phyloP scores from a whole-genome alignment of 805 yeast genomes.

The Starmerella scarabaei region DNA sequence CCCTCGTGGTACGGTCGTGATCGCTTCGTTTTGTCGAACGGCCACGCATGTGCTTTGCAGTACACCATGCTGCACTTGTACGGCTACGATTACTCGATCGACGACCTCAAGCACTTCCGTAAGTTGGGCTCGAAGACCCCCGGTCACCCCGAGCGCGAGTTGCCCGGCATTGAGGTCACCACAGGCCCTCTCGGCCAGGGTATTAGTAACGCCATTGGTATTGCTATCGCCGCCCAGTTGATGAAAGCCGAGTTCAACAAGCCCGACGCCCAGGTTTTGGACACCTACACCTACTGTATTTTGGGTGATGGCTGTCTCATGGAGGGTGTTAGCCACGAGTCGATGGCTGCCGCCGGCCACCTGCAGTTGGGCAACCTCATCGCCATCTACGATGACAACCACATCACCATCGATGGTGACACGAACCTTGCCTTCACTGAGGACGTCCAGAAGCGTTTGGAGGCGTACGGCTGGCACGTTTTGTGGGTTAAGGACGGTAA shows the following conservation, averaged over 20 bases:
- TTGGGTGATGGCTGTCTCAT: conserved; percentile 96
- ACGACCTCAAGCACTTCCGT: conserved; percentile 83
- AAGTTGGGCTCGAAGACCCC: conserved; percentile 85
- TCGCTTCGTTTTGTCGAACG: conserved; percentile 87
- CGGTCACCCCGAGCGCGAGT: conserved; percentile 91
- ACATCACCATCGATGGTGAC: conserved; percentile 90
- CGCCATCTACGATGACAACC: conserved; percentile 93
- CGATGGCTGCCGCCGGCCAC: conserved; percentile 92
- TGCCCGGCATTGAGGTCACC: conserved; percentile 91
- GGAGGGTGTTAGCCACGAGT: conserved; percentile 97
- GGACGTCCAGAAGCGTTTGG: conserved; percentile 71
- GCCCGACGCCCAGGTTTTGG: conserved; percentile 61
- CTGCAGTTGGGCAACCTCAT: conserved; percentile 84
- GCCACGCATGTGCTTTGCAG: conserved; percentile 87
- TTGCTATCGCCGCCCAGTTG: conserved; percentile 88
- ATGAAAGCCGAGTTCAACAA: conserved; percentile 88
- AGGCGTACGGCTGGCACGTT: conserved; percentile 91
- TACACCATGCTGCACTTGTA: conserved; percentile 74
- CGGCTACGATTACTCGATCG: conserved; percentile 70
- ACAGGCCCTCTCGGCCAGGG: conserved; percentile 99
- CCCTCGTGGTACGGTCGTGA: conserved; percentile 92
- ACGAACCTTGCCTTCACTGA: conserved; percentile 86
- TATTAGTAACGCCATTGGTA: conserved; percentile 88
- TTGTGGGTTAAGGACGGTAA: conserved; percentile 68
- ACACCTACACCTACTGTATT: conserved; percentile 64